phyloP scores from a whole-genome alignment of 1,139 yeast species.

The Chernovozyma aurita region DNA sequence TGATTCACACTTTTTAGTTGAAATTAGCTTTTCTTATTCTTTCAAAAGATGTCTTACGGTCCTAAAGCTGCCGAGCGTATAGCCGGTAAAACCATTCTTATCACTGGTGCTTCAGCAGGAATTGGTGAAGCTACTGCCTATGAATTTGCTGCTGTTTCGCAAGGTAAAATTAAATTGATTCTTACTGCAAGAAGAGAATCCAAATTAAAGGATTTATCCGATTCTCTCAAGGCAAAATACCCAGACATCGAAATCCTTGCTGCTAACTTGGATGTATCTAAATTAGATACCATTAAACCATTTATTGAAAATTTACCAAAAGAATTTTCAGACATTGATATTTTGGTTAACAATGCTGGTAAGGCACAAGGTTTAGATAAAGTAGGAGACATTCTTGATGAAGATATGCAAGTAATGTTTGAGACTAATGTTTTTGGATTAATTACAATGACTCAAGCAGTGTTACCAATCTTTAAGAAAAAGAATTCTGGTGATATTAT shows the following conservation, averaged over 20 bases:
- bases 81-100: conserved; percentile 54
- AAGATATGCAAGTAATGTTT: conserved; percentile 36
- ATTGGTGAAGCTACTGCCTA: conserved; percentile 43
- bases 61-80: conserved; percentile 54
- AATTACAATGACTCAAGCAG: conserved; percentile 36
- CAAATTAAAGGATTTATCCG: conserved; percentile 26
- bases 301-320: conserved; percentile 28
- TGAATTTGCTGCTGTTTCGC: conserved; percentile 36
- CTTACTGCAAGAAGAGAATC: conserved; percentile 42
- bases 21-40: too few species aligned
- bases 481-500: conserved; percentile 72
- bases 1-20: too few species aligned
- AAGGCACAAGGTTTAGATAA: conserved; percentile 39
- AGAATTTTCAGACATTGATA: conserved; percentile 36
- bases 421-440: conserved; percentile 41
- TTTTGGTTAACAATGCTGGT: conserved; percentile 41
- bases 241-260: conserved; percentile 24
- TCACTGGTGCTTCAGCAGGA: conserved; percentile 78
- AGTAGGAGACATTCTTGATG: conserved; percentile 27
- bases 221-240: conserved; percentile 21
- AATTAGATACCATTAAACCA: conserved; percentile 29
- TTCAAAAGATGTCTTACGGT: conserved; percentile 49
- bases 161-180: conserved; percentile 34
- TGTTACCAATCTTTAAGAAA: conserved; percentile 39
- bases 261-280: conserved; percentile 31